Percentiles rank a stretch among this genome's conserved stretches.
Conservation (phyloP, 1,139 yeast species). For the Kodamaea sp. region DNA sequence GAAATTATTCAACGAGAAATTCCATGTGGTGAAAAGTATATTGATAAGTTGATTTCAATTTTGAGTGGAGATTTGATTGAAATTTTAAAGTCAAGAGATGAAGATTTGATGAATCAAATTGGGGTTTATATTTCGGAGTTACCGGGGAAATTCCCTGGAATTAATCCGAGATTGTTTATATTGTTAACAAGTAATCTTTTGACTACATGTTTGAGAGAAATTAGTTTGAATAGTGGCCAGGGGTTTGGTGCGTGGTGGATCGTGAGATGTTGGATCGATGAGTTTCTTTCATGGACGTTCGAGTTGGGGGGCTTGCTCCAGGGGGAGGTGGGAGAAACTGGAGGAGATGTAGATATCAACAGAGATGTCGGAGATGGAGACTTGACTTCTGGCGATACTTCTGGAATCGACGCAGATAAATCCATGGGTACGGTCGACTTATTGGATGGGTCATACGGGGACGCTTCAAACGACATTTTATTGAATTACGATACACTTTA, state of each 20-base stretch:
- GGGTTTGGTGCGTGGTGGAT: constrained; percentile 80
- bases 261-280: constrained; percentile 73
- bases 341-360: background rate
- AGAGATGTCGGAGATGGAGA: background rate
- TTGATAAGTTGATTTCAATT: constrained; percentile 33
- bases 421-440: constrained; percentile 22
- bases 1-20: constrained; percentile 52
- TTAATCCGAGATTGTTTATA: constrained; percentile 56
- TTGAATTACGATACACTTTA: constrained; percentile 8
- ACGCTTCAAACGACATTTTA: constrained; percentile 7
- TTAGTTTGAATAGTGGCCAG: constrained; percentile 55
- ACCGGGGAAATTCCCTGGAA: constrained; percentile 45
- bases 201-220: constrained; percentile 64
- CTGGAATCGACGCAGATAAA: background rate
- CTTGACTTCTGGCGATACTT: background rate
- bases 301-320: constrained; percentile 64
- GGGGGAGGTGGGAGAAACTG: constrained; percentile 24
- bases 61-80: constrained; percentile 42
- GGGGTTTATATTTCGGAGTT: constrained; percentile 33
- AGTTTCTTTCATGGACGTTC: constrained; percentile 65
- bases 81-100: constrained; percentile 24
- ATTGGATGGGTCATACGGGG: constrained; percentile 24
- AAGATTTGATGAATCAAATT: constrained; percentile 14
- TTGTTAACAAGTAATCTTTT: constrained; percentile 53
- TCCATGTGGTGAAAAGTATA: constrained; percentile 43